Base-by-base conservation (phyloP, 805 yeast genomes). In the Kuraishia capsulata region DNA sequence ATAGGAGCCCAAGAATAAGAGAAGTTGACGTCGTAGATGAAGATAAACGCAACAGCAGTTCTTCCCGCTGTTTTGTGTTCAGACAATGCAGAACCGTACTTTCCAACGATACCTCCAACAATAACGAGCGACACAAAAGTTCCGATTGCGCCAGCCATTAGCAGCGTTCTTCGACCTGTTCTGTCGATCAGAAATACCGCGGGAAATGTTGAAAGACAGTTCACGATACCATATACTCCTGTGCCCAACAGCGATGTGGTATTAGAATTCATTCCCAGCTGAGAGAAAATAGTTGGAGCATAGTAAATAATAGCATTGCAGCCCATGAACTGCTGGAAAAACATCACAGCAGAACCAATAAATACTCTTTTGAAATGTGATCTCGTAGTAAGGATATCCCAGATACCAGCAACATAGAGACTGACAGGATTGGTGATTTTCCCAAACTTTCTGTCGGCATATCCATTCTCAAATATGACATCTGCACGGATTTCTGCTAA, bases 401-500 rank as follows among this genome's bases (percentile, higher is more conserved):
- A 65, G 40, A 67, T 64, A 8, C 33, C 33, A 2, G 73, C 72
- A 16, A 61, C 69, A 33, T 54, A 49, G 38, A 67, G 53, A 1
- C 69, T 66, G 8, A 53, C 42, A 13, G 31, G 17, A 13, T 13
- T 13, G 4, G 68, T 69, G 13, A 5, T 31, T 47, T 68, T 45
- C 8, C 46, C 49, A 31, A 31, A 31, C 33, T 31, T 31, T 9
- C 33, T 9, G 11, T 31, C 33, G 20, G 20, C 21, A 21, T 31
- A 31, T 53, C 61, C 62, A 58, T 28, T 41, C 18, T 45, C 48
- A n/a, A 33, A 26, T 23, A 40, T 57, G 24, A 75, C 68, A 41
- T 73, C 78, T 47, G 71, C 78, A 47, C 68, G 69, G 48, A 78
- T 73, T 52, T 76, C 82, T 35, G 73, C 74, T 36, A 78, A 59